These are phyloP conservation scores for Serpula lacrymans DNA, from an alignment of 768 basidiomycete genomes.

Conservation along the genomic window DNA sequence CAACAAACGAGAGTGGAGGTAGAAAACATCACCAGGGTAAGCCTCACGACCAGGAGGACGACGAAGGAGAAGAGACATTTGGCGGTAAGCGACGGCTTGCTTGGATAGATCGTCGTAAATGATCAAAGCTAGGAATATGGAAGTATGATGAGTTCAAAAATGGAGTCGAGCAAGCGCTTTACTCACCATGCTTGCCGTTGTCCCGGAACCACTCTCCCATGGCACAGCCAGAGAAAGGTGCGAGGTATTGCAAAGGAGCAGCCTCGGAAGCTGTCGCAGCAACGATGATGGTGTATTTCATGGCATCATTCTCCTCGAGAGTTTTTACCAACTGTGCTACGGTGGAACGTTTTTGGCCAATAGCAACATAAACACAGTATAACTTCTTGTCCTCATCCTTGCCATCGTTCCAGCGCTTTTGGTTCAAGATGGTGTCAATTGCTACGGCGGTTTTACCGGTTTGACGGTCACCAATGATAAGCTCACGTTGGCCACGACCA, in stretches of 20 bases:
- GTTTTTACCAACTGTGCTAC: conserved; percentile 99
- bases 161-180: neutral
- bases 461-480: conserved; percentile 99
- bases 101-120: conserved; percentile 99
- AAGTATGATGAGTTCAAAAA: conserved; percentile 6
- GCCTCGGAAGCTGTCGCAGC: conserved; percentile 99
- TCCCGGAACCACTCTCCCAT: conserved; percentile 99
- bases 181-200: conserved; percentile 96
- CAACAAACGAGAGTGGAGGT: conserved; percentile 99
- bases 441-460: conserved; percentile 99
- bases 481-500: conserved; percentile 99
- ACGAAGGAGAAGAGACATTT: conserved; percentile 99
- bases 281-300: conserved; percentile 99
- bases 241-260: conserved; percentile 98
- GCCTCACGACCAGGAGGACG: conserved; percentile 99
- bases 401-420: conserved; percentile 99
- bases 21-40: conserved; percentile 99
- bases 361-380: conserved; percentile 99
- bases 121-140: conserved; percentile 77
- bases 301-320: conserved; percentile 98
- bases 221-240: conserved; percentile 99
- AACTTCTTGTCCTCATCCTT: conserved; percentile 96
- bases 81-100: conserved; percentile 99
- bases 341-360: conserved; percentile 99
- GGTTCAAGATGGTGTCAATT: conserved; percentile 99